phyloP scores from a whole-genome alignment of 140 eudicot genomes.

The Bidens hawaiensis region DNA sequence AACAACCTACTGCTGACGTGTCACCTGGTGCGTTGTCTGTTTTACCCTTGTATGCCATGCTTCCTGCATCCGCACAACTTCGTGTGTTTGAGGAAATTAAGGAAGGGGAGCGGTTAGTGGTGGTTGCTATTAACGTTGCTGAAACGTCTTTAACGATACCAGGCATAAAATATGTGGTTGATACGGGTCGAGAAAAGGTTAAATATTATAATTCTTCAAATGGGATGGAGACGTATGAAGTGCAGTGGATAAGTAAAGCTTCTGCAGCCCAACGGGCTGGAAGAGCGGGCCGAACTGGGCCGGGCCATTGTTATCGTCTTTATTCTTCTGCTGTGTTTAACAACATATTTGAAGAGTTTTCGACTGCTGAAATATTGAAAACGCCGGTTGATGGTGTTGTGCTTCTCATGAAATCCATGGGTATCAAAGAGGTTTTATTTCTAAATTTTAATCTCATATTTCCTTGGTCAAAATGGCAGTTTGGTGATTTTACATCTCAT shows the following conservation, averaged over 20 bases:
- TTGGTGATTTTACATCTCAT: too few relatives aligned
- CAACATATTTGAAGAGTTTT: constrained; percentile 59
- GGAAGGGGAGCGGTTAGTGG: constrained; percentile 84
- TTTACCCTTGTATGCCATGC: constrained; percentile 94
- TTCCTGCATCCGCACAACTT: constrained; percentile 91
- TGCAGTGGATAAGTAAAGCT: constrained; percentile 98
- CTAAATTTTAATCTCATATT: neutral
- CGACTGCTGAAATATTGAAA: constrained; percentile 75
- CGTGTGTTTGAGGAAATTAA: constrained; percentile 73
- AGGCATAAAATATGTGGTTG: constrained; percentile 89
- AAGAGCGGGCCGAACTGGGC: constrained; percentile 98
- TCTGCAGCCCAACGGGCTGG: constrained; percentile 98
- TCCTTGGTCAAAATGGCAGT: too few relatives aligned
- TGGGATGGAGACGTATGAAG: constrained; percentile 84
- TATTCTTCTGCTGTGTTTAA: constrained; percentile 78
- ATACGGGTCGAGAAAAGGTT: constrained; percentile 89
- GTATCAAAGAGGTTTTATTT: constrained; percentile 59
- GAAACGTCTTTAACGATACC: constrained; percentile 96
- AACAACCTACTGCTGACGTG: constrained; percentile 8
- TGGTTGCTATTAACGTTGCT: constrained; percentile 96
- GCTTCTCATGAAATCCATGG: constrained; percentile 96
- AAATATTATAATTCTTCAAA: constrained; percentile 65
- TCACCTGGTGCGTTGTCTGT: constrained; percentile 52
- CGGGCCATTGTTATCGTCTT: constrained; percentile 95
- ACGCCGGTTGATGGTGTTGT: constrained; percentile 94